Base-by-base conservation (phyloP, 2,329 filamentous ascomycete genomes). In the Paradendryphiella salina region DNA sequence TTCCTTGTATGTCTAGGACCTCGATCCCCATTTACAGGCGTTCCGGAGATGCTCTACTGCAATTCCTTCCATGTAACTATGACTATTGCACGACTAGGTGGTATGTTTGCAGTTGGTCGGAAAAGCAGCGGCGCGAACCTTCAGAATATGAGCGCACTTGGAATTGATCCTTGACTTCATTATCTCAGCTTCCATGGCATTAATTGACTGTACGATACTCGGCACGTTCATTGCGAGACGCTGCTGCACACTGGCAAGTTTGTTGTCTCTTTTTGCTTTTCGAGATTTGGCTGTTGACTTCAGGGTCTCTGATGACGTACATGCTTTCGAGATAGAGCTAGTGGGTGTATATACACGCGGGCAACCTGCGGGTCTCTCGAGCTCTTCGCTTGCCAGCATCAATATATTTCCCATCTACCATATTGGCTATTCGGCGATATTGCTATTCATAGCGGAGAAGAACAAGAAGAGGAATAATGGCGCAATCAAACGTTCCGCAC, bases 301-400 rank as follows among this genome's bases (percentile, higher is more conserved):
- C 48, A 61, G 56, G 56, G 57, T 59, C 46, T 46, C 46, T 59
- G 53, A 64, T 64, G 61, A 65, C 63, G 61, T 65, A 56, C 46
- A 17, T 34, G 29, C 14, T 38, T 46, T 42, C 28, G 33, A 15
- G 37, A 50, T n/a, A n/a, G 11, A 26, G n/a, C 33, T 49, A 42
- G 28, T 8, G 13, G n/a, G 2, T 9, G 34, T 35, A 28, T 29
- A 14, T 40, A 26, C 18, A n/a, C n/a, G n/a, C n/a, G n/a, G n/a
- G n/a, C n/a, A 36, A 31, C 11, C 6, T 34, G 13, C 21, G 18
- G 4, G 28, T 2, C 20, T 20, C 17, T 14, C 7, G 4, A 20
- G 26, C 13, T 23, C 26, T 10, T 11, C 3, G 8, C 11, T 23
- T 42, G 7, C 18, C 32, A 9, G 4, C 15, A 13, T 23, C 10